phyloP scores from a whole-genome alignment of 192 early-diverging fungal species.

The Umbelopsis vinacea region DNA sequence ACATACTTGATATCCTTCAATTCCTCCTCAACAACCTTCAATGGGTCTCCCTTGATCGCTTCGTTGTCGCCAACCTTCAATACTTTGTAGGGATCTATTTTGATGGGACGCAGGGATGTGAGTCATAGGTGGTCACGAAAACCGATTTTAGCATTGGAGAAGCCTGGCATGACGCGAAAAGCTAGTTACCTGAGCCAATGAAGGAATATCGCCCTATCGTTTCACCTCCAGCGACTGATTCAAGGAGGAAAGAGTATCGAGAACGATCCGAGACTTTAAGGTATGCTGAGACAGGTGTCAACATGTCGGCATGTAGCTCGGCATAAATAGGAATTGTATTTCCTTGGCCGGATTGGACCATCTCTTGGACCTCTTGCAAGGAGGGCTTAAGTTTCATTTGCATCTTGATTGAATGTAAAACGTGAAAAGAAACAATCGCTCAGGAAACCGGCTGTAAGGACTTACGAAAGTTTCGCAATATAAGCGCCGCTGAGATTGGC shows the following conservation, averaged over 20 bases:
- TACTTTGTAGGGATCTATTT: conserved; percentile 84
- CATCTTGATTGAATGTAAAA: conserved; percentile 48
- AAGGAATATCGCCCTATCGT: conserved; percentile 96
- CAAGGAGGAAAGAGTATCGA: conserved; percentile 94
- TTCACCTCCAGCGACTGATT: conserved; percentile 93
- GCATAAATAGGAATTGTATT: conserved; percentile 93
- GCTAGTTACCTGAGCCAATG: conserved; percentile 76
- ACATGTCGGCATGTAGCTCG: conserved; percentile 86
- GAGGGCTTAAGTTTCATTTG: conserved; percentile 63
- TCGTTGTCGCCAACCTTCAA: conserved; percentile 77
- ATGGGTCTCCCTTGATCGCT: conserved; percentile 80
- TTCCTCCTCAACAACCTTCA: conserved; percentile 85
- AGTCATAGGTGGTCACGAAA: conserved; percentile 5
- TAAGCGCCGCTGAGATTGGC: neutral
- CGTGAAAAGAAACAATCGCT: conserved; percentile 68
- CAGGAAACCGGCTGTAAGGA: conserved; percentile 60
- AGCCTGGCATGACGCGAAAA: neutral
- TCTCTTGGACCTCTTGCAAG: conserved; percentile 68
- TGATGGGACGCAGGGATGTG: neutral
- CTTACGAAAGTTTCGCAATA: neutral
- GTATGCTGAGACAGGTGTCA: conserved; percentile 97
- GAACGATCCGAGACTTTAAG: conserved; percentile 81
- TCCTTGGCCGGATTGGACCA: conserved; percentile 65
- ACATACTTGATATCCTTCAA: conserved; percentile 79
- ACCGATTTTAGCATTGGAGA: neutral